Evolutionary conservation across 2,329 filamentous ascomycete species (phyloP), one percentile per base, ranked within the genome.

Genomic region (Fusarium brachygibbosum): DNA sequence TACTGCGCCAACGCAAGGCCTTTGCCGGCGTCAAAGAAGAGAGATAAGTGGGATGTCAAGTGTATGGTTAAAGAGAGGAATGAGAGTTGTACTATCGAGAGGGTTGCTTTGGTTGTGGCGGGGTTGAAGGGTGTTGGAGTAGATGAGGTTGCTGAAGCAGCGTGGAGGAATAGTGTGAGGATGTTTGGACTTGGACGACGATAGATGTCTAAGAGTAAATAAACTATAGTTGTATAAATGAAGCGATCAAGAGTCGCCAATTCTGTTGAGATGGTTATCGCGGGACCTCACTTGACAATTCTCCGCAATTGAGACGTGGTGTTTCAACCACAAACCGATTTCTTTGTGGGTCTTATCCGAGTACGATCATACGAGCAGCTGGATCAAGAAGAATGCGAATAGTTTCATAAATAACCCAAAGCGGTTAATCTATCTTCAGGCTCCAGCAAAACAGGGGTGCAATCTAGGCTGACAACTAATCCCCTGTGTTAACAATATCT

Each of bases 41-140:
- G 79, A 64, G 82, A 85, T 44, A 85, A 83, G 68, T 87, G 83
- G 65, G 78, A 82, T 48, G 35, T 65, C 10, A 80, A 78, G 0
- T 75, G 76, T 32, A 84, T 86, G 82, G 78, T 86, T 3, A 87
- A 86, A 67, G 82, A 82, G 58, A 74, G 83, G 40, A 86, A 86
- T 63, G 84, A 86, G 69, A 85, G 83, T 48, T 86, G 83, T 64
- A 75, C 74, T 0, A 83, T 86, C 14, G 81, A 81, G 40, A 75
- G 80, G 45, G 83, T 86, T 34, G 84, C 82, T 1, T 75, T 80
- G 49, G 74, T 85, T 1, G 82, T 85, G 6, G 84, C 84, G 4
- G 84, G 84, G 10, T 56, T 86, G 50, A 85, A 83, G 61, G 82
- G 79, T 0, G 40, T 81, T 3, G 41, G 67, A 3, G 76, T 85